Evolutionary conservation across 2,329 filamentous ascomycete genomes (phyloP).

Genomic region (Pseudopyricularia javanii): DNA sequence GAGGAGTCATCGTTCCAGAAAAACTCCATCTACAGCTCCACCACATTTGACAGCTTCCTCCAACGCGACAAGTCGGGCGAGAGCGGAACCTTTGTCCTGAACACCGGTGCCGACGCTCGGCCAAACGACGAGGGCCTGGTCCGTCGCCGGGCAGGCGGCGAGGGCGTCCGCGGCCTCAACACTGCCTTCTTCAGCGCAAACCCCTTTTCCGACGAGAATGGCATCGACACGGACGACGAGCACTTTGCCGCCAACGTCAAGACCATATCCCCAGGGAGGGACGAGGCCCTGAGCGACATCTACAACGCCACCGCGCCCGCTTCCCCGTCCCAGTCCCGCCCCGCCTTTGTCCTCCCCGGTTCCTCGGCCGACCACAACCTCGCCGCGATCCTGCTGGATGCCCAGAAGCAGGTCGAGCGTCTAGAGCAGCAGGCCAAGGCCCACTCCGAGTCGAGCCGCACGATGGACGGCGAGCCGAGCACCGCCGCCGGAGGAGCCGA

Average conservation of each 20-base stretch:
- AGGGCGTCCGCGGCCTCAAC: constrained; percentile 32
- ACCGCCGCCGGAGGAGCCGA: constrained; percentile 38
- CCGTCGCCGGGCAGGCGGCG: constrained; percentile 29
- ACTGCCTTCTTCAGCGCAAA: constrained; percentile 36
- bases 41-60: constrained; percentile 48
- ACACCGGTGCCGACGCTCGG: constrained; percentile 36
- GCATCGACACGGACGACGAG: constrained; percentile 37
- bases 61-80: constrained; percentile 36
- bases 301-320: constrained; percentile 26
- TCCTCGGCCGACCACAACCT: constrained; percentile 9
- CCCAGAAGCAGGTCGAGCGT: constrained; percentile 3
- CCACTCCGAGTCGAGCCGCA: neutral
- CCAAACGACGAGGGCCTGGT: constrained; percentile 28
- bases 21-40: constrained; percentile 1
- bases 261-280: constrained; percentile 28
- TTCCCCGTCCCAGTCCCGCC: neutral
- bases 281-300: constrained; percentile 36
- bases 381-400: constrained; percentile 9
- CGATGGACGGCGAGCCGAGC: constrained; percentile 24
- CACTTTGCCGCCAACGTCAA: constrained; percentile 20
- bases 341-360: constrained; percentile 4
- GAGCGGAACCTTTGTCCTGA: constrained; percentile 43
- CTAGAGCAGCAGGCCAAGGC: neutral
- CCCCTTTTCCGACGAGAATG: constrained; percentile 46
- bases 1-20: constrained; percentile 5